Evolutionary conservation across 768 basidiomycete species (phyloP), one percentile per base, ranked within the genome.

Genomic region (Rhodocollybia butyracea): DNA sequence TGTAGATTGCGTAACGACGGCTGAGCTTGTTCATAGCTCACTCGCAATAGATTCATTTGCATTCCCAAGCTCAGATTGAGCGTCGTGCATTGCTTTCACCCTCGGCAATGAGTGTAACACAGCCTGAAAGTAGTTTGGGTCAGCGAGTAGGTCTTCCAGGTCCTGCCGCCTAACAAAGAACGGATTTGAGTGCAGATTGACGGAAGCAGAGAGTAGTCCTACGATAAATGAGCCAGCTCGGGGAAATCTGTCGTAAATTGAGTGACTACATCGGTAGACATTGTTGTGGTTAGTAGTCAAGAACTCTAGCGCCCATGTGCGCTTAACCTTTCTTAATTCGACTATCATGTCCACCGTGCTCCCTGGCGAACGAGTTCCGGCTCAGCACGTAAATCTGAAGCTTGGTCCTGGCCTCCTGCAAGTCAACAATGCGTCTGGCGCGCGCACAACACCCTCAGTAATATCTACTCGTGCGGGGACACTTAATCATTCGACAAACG

Each of bases 21-120:
- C n/a, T n/a, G n/a, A n/a, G n/a, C n/a, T n/a, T n/a, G n/a, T n/a
- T n/a, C n/a, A n/a, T n/a, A 43, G 74, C 93, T 61, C 63, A 95
- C 94, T 78, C 12, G 94, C 92, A 48, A 98, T 86, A 7, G 84
- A 79, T 62, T 94, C 88, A 62, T 98, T 97, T 34, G 92, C 91
- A 68, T 79, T 74, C 6, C 90, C 88, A 1, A 96, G 79, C 59
- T 89, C 87, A 11, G 87, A 76, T 62, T 94, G 90, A 1, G 84
- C 81, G 57, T 83, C 79, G 60, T 94, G 88, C 56, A 94, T 74
- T 15, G 79, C 76, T 63, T 88, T 87, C 38, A 96, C 91, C 26
- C 77, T 76, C 2, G 84, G 74, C 10, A 96, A 71, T 1, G 90
- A 84, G 69, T 94, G 88, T 59, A 98, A 88, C 58, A 89, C 75